These are phyloP conservation scores for Zymoseptoria pseudotritici DNA, from an alignment of 2,329 filamentous ascomycete genomes.

Conservation along the genomic window DNA sequence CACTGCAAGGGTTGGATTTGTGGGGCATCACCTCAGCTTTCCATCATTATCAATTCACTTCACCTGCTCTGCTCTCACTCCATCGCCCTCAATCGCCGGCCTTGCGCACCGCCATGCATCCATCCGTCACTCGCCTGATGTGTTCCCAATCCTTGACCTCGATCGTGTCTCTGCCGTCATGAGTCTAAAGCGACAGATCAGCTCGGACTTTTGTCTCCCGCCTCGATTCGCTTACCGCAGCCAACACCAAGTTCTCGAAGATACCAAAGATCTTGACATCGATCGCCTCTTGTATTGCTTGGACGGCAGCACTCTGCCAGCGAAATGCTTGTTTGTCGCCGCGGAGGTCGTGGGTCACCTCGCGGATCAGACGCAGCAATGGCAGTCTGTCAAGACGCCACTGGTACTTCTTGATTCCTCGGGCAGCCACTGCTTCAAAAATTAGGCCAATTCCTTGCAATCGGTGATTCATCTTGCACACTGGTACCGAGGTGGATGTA, in stretches of 20 bases:
- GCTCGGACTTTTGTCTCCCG: neutral
- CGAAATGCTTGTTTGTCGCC: neutral
- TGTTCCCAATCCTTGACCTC: neutral
- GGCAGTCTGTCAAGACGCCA: neutral
- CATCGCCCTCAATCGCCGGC: neutral
- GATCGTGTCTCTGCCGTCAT: neutral
- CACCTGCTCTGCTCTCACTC: neutral
- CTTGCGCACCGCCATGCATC: neutral
- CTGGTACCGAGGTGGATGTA: neutral
- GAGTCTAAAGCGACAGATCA: neutral
- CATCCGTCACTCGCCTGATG: neutral
- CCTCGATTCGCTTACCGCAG: neutral
- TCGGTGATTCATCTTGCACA: neutral
- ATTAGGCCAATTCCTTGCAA: neutral
- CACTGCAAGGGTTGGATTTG: neutral
- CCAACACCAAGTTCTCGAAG: neutral
- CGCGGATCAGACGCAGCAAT: neutral
- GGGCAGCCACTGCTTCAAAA: neutral
- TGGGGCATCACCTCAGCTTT: neutral
- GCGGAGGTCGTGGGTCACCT: neutral
- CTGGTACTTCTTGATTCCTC: neutral
- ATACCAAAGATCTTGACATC: neutral
- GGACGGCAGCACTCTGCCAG: neutral
- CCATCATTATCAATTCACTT: neutral
- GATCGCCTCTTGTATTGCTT: neutral